Conservation (phyloP, 2,329 filamentous ascomycete genomes). For the Aureobasidium sp. region DNA sequence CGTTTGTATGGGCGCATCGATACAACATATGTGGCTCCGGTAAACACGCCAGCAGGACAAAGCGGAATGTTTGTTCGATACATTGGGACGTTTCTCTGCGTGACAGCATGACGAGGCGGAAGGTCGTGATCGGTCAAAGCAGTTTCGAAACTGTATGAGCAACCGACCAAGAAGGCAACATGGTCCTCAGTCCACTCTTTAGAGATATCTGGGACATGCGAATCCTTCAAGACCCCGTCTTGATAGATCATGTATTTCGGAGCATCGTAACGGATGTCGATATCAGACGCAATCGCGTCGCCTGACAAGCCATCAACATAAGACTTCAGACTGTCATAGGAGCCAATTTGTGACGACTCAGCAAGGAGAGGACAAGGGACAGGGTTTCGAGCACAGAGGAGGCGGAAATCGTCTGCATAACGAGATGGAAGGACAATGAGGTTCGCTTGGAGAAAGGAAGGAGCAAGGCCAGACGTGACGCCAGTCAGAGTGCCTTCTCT, state of each 20-base stretch:
- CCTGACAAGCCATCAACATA: slow-evolving; percentile 24
- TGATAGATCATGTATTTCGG: slow-evolving; percentile 52
- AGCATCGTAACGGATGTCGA: slow-evolving; percentile 50
- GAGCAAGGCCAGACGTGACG: slow-evolving; percentile 47
- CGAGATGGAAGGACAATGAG: slow-evolving; percentile 49
- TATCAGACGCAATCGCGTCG: slow-evolving; percentile 29
- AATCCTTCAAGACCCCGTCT: slow-evolving; percentile 34
- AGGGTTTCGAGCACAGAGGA: slow-evolving; percentile 52
- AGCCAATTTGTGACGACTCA: slow-evolving; percentile 39
- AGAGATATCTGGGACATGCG: slow-evolving; percentile 35
- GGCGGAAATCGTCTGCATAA: slow-evolving; percentile 51
- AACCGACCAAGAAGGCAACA: slow-evolving; percentile 55
- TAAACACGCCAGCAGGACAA: slow-evolving; percentile 50
- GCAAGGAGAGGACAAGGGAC: slow-evolving; percentile 54
- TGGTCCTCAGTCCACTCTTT: slow-evolving; percentile 49
- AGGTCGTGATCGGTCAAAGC: slow-evolving; percentile 45
- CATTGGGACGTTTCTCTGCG: slow-evolving; percentile 50
- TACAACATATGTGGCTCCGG: slow-evolving; percentile 46
- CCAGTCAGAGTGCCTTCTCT: slow-evolving; percentile 32
- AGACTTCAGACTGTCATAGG: slow-evolving; percentile 33
- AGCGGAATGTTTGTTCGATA: slow-evolving; percentile 51
- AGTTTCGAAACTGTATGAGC: slow-evolving; percentile 54
- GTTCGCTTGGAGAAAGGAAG: slow-evolving; percentile 52
- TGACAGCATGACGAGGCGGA: slow-evolving; percentile 40
- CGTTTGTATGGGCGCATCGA: slow-evolving; percentile 53